These are phyloP conservation scores for Tulasnella sp. DNA, from an alignment of 768 basidiomycete species.

Conservation along the genomic window DNA sequence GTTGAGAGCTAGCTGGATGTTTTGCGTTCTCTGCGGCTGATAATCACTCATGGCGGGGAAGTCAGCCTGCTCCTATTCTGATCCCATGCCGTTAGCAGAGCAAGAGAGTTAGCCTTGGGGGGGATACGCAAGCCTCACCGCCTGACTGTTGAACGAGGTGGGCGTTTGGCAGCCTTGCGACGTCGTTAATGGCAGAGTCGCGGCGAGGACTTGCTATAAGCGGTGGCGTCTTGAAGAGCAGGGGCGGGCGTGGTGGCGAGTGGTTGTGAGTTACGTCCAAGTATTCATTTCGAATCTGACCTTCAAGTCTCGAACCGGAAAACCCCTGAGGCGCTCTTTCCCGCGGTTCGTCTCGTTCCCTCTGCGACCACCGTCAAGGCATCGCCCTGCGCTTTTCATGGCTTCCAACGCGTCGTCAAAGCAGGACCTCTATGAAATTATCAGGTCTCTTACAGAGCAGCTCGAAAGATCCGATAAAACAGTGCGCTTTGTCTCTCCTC, in stretches of 20 bases:
- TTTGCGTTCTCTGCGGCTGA: background rate
- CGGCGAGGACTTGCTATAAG: background rate
- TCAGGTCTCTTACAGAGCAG: background rate
- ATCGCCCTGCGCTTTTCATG: background rate
- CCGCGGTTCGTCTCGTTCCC: constrained; percentile 1
- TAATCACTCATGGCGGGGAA: background rate
- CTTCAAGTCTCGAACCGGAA: background rate
- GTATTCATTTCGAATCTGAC: constrained; percentile 10
- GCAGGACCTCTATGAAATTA: background rate
- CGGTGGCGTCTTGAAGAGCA: background rate
- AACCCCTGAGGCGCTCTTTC: background rate
- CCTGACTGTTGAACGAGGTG: too few species aligned
- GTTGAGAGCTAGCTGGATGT: constrained; percentile 9
- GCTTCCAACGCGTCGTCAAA: background rate
- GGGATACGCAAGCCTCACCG: too few species aligned
- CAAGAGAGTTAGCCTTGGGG: too few species aligned
- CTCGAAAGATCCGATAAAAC: background rate
- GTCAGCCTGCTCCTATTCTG: background rate
- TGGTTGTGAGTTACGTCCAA: constrained; percentile 1
- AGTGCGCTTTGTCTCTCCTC: background rate
- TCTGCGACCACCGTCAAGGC: background rate
- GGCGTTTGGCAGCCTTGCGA: too few species aligned
- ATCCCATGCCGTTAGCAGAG: background rate
- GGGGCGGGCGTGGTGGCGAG: background rate
- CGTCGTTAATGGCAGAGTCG: too few species aligned